Evolutionary conservation across 1,284 basidiomycete genomes (phyloP).

Genomic region (Pseudozyma flocculosa): DNA sequence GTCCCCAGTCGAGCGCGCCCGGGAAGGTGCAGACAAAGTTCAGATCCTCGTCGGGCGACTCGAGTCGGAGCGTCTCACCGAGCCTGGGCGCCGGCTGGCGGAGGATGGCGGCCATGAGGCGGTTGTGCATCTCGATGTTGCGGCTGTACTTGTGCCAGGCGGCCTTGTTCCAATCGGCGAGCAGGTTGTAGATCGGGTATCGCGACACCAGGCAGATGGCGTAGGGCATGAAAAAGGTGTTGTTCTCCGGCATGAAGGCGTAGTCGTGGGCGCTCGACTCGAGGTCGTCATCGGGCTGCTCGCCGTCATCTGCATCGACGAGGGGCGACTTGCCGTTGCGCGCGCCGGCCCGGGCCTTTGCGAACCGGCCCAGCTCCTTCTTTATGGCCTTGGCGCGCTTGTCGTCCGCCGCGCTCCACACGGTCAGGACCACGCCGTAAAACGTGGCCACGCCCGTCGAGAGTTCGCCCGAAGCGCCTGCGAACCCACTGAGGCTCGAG

Average conservation of each 20-base stretch:
- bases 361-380: conserved; percentile 41
- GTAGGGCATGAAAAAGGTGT: conserved; percentile 53
- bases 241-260: conserved; percentile 43
- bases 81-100: conserved; percentile 52
- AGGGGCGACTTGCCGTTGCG: conserved; percentile 15
- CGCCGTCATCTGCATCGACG: conserved; percentile 13
- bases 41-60: conserved; percentile 53
- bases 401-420: conserved; percentile 47
- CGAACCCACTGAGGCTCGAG: conserved; percentile 67
- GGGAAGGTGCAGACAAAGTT: conserved; percentile 54
- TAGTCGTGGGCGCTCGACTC: conserved; percentile 21
- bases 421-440: conserved; percentile 45
- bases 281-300: conserved; percentile 20
- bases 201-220: conserved; percentile 54
- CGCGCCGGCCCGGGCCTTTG: conserved; percentile 18
- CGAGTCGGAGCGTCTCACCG: conserved; percentile 47
- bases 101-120: conserved; percentile 57
- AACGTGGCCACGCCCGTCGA: conserved; percentile 38
- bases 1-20: conserved; percentile 60
- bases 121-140: conserved; percentile 57
- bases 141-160: conserved; percentile 58
- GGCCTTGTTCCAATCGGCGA: conserved; percentile 56
- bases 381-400: conserved; percentile 42
- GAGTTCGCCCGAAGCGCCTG: conserved; percentile 29
- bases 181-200: conserved; percentile 55